phyloP scores from a whole-genome alignment of 176 grass and related monocot genomes.

The Oryza rufipogon region DNA sequence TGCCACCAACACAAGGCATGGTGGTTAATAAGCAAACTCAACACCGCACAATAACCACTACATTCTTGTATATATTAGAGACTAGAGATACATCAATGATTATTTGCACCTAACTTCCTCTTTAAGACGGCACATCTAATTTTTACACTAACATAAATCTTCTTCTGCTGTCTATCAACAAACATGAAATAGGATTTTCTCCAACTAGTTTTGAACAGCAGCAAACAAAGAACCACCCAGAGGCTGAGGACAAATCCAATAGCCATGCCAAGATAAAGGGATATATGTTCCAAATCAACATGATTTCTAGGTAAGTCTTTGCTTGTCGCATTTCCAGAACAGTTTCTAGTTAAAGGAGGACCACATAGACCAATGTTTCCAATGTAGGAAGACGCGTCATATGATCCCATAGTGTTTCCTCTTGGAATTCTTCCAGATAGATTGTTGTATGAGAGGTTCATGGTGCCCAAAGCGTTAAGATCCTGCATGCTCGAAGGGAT shows the following conservation, averaged over 20 bases:
- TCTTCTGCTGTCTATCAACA: slow-evolving; percentile 31
- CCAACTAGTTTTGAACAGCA: slow-evolving; percentile 49
- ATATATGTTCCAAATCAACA: slow-evolving; percentile 13
- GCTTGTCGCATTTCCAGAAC: slow-evolving; percentile 3
- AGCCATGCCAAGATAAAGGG: slow-evolving; percentile 22
- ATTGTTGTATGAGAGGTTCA: slow-evolving; percentile 58
- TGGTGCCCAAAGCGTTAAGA: slow-evolving; percentile 1
- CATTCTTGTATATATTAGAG: not conserved
- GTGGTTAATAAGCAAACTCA: not conserved
- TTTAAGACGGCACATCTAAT: slow-evolving; percentile 8
- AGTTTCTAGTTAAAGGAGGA: slow-evolving; percentile 28
- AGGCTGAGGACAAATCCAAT: slow-evolving; percentile 45
- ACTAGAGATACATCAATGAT: not conserved
- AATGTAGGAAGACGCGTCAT: slow-evolving; percentile 37
- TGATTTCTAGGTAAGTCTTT: not conserved
- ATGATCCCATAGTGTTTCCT: slow-evolving; percentile 43
- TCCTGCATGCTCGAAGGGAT: slow-evolving; percentile 47
- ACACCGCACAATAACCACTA: not conserved
- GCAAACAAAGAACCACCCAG: slow-evolving; percentile 32
- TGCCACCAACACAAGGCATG: not conserved
- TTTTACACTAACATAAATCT: slow-evolving; percentile 16
- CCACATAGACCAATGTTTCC: slow-evolving; percentile 58
- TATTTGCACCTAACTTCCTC: not conserved
- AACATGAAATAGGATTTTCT: slow-evolving; percentile 40
- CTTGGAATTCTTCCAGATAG: slow-evolving; percentile 53